Base-by-base conservation (phyloP, 345 rosid genomes). In the Atalantia buxifolia region DNA sequence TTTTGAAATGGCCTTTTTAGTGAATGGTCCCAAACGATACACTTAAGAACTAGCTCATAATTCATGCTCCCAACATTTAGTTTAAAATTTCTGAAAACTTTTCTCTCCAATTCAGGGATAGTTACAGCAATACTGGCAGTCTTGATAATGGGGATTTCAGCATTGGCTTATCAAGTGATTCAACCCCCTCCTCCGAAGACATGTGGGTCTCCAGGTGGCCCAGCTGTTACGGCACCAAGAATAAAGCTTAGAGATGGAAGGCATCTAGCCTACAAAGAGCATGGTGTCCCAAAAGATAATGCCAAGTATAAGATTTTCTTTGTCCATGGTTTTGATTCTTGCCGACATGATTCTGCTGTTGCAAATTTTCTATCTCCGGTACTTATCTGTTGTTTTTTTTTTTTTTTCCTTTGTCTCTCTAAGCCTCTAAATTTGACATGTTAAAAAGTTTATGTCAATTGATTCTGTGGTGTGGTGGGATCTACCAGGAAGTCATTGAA, bases 161-260 rank as follows among this genome's bases (percentile, higher is more conserved):
- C 83, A 67, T 87, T 83, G 69, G 80, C 85, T 35, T 91, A 88
- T 78, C 85, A 80, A 9, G 84, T 81, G 3, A 85, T 83, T 79
- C 88, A 83, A 27, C 90, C 95, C 67, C 90, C 92, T 72, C 81
- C 80, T 19, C 84, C 93, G 14, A 88, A 78, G 78, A 69, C 72
- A 36, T 78, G 84, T 36, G 95, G 92, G 55, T 82, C 90, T 72
- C 84, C 79, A 9, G 75, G 63, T 71, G 92, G 91, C 10, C 92
- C 88, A 21, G 72, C 84, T 9, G 22, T 91, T n/a, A 88, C 90
- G 66, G 87, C 85, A 22, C 81, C 92, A 0, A 88, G 95, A 80
- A 86, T 87, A 71, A 83, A 83, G 81, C 89, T 91, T 1, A 80
- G 86, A 86, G 90, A 89, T 78, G 90, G 95, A 76, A 91, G 95